A percentile compares a stretch with the other conserved stretches of the same genome.
Conservation (phyloP, 2,329 filamentous ascomycete genomes). For the Biscogniauxia sp. region DNA sequence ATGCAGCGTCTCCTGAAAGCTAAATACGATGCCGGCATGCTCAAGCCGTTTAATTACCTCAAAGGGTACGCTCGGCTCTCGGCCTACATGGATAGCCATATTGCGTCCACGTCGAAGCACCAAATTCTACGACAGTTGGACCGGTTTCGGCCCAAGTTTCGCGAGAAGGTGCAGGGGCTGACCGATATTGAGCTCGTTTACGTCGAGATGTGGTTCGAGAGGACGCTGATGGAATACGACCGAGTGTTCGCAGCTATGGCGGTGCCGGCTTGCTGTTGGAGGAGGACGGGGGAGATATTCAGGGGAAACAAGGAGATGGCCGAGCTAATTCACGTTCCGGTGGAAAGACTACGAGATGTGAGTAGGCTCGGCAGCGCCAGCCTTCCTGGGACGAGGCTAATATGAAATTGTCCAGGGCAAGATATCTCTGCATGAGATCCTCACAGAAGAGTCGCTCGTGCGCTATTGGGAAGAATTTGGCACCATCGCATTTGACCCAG, state of each 20-base stretch:
- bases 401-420: slow-evolving; percentile 63
- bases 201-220: slow-evolving; percentile 99
- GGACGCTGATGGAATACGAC: slow-evolving; percentile 95
- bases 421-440: slow-evolving; percentile 90
- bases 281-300: slow-evolving; percentile 95
- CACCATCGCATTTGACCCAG: slow-evolving; percentile 91
- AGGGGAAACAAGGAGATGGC: slow-evolving; percentile 99
- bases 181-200: slow-evolving; percentile 93
- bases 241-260: slow-evolving; percentile 99
- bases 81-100: slow-evolving; percentile 87
- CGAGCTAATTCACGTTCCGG: slow-evolving; percentile 87
- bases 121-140: slow-evolving; percentile 91
- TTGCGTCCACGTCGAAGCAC: slow-evolving; percentile 77
- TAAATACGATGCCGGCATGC: slow-evolving; percentile 91
- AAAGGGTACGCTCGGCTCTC: slow-evolving; percentile 90
- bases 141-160: slow-evolving; percentile 90
- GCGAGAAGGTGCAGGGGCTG: slow-evolving; percentile 87
- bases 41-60: slow-evolving; percentile 98
- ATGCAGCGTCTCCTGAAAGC: slow-evolving; percentile 93
- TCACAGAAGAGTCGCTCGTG: slow-evolving; percentile 91
- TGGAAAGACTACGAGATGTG: slow-evolving; percentile 87
- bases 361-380: slow-evolving; percentile 36
- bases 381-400: slow-evolving; percentile 3
- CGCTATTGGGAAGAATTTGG: slow-evolving; percentile 99
- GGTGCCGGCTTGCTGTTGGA: slow-evolving; percentile 95